Evolutionary conservation across 345 rosid species (phyloP).

Genomic region (Aquilaria malaccensis): DNA sequence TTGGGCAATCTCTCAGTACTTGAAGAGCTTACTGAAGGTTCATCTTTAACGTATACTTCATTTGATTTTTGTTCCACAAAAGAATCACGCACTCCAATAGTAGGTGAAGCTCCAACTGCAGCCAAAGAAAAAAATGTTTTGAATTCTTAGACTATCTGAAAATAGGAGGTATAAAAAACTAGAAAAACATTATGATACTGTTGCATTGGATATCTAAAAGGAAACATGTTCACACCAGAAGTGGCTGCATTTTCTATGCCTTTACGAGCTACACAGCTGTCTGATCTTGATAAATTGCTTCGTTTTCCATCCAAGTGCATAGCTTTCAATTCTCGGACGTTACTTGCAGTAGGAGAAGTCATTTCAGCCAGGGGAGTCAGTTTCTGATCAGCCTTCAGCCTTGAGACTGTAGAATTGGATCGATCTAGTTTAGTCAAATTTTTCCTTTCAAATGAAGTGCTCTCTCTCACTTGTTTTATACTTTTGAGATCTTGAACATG

Average conservation of each 20-base stretch:
- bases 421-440: slow-evolving; percentile 32
- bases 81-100: slow-evolving; percentile 30
- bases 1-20: slow-evolving; percentile 37
- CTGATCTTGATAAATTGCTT: slow-evolving; percentile 45
- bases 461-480: slow-evolving; percentile 49
- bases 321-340: slow-evolving; percentile 44
- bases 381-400: slow-evolving; percentile 51
- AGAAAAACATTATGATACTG: neutral
- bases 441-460: slow-evolving; percentile 38
- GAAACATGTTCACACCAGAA: slow-evolving; percentile 45
- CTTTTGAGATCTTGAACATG: slow-evolving; percentile 50
- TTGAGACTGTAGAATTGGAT: slow-evolving; percentile 29
- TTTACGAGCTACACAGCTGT: slow-evolving; percentile 38
- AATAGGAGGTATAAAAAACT: slow-evolving; percentile 1
- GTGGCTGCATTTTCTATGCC: slow-evolving; percentile 33
- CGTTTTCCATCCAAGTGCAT: slow-evolving; percentile 54
- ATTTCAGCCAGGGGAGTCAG: slow-evolving; percentile 42
- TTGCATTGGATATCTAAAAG: slow-evolving; percentile 1
- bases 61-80: slow-evolving; percentile 40
- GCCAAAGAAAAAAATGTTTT: slow-evolving; percentile 14
- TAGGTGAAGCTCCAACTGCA: slow-evolving; percentile 47
- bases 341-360: slow-evolving; percentile 26
- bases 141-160: neutral
- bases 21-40: slow-evolving; percentile 51
- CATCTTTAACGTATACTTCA: slow-evolving; percentile 50